Base-by-base conservation (phyloP, 179 eudicot species). In the Beta macrorhiza region DNA sequence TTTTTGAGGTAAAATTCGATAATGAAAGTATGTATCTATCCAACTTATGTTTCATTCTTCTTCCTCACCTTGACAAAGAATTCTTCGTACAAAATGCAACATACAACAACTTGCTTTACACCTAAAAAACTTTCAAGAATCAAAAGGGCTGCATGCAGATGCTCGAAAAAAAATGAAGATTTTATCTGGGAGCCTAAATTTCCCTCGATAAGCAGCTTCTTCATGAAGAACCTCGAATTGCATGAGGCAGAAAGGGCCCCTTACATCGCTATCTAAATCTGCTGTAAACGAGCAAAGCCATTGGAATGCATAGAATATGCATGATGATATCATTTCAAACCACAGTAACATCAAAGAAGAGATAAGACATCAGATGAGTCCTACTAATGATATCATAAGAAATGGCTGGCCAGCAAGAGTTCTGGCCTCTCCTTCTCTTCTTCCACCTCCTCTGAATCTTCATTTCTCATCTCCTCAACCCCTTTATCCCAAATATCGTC, bases 401-500 rank as follows among this genome's bases (percentile, higher is more conserved):
- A 94, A 87, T 94, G 98, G 81, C 93, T 89, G 76, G 92, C 89
- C 90, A 94, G 83, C 82, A 94, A 84, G 56, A 94, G 87, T 45
- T 82, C 90, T 17, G 96, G 96, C 71, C 72, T 84, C 86, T 90
- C 90, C 65, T 89, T 77, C 9, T 91, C 95, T 79, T 89, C 97
- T 86, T 84, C 91, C 49, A 83, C 70, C 87, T 88, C 95, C 74
- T 69, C 68, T 17, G 85, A 57, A 75, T 82, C 90, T 80, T 90
- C 93, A 69, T 81, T 79, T 82, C 79, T 90, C 65, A 91, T 88
- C 81, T 93, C 96, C 82, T 88, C 53, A 56, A 91, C 86, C 78
- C 92, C 86, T 84, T 81, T 86, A 75, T 94, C 91, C 93, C 93
- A 85, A 14, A 93, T 88, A 72, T 89, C 90, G 79, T 93, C 98